Conservation (phyloP, 805 yeast genomes). For the Candida chilensis region DNA sequence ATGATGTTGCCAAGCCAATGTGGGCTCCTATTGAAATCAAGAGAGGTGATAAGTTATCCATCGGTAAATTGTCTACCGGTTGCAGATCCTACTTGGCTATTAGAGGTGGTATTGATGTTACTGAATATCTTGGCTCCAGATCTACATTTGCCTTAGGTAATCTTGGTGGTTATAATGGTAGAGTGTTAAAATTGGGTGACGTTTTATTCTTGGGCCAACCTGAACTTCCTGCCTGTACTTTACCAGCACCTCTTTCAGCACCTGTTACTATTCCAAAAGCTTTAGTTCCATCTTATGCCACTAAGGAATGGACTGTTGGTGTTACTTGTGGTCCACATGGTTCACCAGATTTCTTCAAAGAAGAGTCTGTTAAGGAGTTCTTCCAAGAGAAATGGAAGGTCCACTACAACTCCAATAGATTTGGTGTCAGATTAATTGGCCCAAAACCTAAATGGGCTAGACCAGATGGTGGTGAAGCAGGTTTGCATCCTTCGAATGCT, state of each 20-base stretch:
- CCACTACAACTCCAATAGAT: slow-evolving; percentile 94
- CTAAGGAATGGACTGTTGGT: slow-evolving; percentile 72
- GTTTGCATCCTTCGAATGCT: slow-evolving; percentile 96
- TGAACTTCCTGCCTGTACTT: slow-evolving; percentile 50
- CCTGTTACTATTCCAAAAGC: slow-evolving; percentile 51
- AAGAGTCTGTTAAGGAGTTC: slow-evolving; percentile 68
- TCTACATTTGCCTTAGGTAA: slow-evolving; percentile 92
- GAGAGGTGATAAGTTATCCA: slow-evolving; percentile 67
- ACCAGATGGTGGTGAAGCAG: slow-evolving; percentile 94
- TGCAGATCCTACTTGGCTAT: slow-evolving; percentile 87
- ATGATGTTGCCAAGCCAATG: slow-evolving; percentile 46
- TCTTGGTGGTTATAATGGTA: slow-evolving; percentile 92
- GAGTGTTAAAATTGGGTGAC: slow-evolving; percentile 87
- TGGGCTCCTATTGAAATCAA: slow-evolving; percentile 67
- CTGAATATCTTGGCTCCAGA: slow-evolving; percentile 91
- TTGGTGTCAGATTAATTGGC: slow-evolving; percentile 90
- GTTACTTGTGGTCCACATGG: slow-evolving; percentile 98
- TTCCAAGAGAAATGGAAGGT: slow-evolving; percentile 82
- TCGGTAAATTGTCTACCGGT: slow-evolving; percentile 78
- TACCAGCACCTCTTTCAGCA: slow-evolving; percentile 64
- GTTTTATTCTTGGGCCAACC: slow-evolving; percentile 83
- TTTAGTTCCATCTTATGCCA: slow-evolving; percentile 45
- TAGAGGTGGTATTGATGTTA: slow-evolving; percentile 90
- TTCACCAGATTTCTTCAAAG: slow-evolving; percentile 85
- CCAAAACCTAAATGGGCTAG: slow-evolving; percentile 98